These are phyloP conservation scores for Trichoderma atroviride DNA, from an alignment of 2,329 filamentous ascomycete genomes.

Conservation along the genomic window DNA sequence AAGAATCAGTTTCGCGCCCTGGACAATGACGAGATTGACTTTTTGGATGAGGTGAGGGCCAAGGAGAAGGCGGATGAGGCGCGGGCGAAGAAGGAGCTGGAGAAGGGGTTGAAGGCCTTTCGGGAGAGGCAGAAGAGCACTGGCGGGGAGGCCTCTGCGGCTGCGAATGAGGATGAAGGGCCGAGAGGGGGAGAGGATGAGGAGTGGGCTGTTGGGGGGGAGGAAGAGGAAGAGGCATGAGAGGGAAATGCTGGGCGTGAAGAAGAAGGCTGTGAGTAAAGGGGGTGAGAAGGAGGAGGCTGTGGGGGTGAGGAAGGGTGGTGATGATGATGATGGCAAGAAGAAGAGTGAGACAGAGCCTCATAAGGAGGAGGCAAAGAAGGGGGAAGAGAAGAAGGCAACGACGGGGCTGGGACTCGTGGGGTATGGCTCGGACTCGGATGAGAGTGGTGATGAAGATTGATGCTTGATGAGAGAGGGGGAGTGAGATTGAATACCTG, in stretches of 20 bases:
- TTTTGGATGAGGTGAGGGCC: slow-evolving; percentile 63
- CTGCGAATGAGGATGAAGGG: slow-evolving; percentile 31
- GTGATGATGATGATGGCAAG: background rate
- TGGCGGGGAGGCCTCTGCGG: slow-evolving; percentile 30
- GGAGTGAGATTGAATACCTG: background rate
- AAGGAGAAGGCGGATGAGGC: slow-evolving; percentile 58
- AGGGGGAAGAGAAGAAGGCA: slow-evolving; percentile 30
- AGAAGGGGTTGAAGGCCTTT: slow-evolving; percentile 60
- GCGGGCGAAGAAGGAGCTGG: slow-evolving; percentile 55
- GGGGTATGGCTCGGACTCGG: slow-evolving; percentile 62
- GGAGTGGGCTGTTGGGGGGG: slow-evolving; percentile 40
- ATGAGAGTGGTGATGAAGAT: slow-evolving; percentile 48
- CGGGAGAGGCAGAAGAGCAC: slow-evolving; percentile 51
- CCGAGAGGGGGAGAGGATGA: slow-evolving; percentile 30
- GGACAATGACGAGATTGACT: slow-evolving; percentile 78
- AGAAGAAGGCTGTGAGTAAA: slow-evolving; percentile 34
- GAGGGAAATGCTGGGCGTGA: slow-evolving; percentile 42
- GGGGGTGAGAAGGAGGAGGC: slow-evolving; percentile 29
- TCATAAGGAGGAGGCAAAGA: slow-evolving; percentile 23
- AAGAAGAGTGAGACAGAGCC: slow-evolving; percentile 1
- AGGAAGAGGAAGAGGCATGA: slow-evolving; percentile 43
- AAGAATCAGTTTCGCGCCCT: slow-evolving; percentile 77
- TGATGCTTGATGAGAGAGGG: background rate
- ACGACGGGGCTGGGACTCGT: slow-evolving; percentile 48
- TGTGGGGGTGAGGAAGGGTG: background rate